Base-by-base conservation (phyloP, 1,139 yeast species). In the Saccharomycopsis hybrid region DNA sequence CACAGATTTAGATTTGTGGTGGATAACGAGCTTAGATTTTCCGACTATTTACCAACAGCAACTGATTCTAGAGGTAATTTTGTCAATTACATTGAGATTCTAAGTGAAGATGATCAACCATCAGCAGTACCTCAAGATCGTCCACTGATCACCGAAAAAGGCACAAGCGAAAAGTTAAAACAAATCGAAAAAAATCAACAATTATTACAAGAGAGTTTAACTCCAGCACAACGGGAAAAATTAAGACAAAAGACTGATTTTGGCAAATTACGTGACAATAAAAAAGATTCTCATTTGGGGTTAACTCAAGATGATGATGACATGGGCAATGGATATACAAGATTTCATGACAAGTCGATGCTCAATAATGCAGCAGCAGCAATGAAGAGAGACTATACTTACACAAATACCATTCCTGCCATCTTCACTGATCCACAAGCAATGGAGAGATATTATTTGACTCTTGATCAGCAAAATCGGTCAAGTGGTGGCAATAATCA, bases 61-160 rank as follows among this genome's bases (percentile, higher is more conserved):
- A 92, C 99, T 0, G 99, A 92, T 65, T 95, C 92, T 56, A 90
- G 90, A 77, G 99, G 99, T 48, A 90, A 92, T 58, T 85, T 92
- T 61, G 95, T 94, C 61, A 89, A 94, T 65, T 95, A 95, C 74
- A 80, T 90, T 56, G 92, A 85, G 64, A 83, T 85, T 29, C 75
- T 65, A 71, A 5, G 18, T n/a, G 39, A 36, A n/a, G 68, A 57
- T 32, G 46, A 54, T 3, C 49, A 46, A 44, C 71, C 53, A n/a
- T 8, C 39, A 7, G 5, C 13, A 68, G 71, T 59, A 35, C 51
- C 51, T 7, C 35, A 31, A 31, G 18, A 36, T 5, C 39, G 39
- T 56, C 63, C 65, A 54, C 71, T 72, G 49, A 66, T 71, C 39
- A 68, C 65, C 32, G 30, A 33, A n/a, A 25, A 35, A 5, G 18